Percentiles rank a stretch among this genome's conserved stretches.
phyloP scores from a whole-genome alignment of 306 rosid genomes.

The Cotoneaster glaucophyllus region DNA sequence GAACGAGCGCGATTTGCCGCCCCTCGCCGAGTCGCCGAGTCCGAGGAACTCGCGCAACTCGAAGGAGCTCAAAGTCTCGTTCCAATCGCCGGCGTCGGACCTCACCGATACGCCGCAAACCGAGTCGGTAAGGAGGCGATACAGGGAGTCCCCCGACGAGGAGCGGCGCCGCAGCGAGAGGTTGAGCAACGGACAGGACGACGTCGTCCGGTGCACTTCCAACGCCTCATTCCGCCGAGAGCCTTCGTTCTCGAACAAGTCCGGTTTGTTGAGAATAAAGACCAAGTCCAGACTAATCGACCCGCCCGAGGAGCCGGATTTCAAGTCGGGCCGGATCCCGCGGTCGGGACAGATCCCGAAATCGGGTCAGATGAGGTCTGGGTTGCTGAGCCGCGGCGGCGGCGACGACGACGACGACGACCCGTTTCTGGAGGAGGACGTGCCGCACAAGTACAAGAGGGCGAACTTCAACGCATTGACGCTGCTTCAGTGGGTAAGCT shows the following conservation, averaged over 20 bases:
- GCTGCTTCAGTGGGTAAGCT: conserved; percentile 62
- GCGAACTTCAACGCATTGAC: conserved; percentile 26
- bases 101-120: not conserved
- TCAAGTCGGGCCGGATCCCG: conserved; percentile 26
- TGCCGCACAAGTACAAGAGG: conserved; percentile 48
- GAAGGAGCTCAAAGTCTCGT: conserved; percentile 54
- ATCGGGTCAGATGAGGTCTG: conserved; percentile 63
- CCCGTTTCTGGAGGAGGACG: conserved; percentile 69
- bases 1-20: conserved; percentile 25
- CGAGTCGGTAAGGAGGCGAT: conserved; percentile 45
- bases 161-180: conserved; percentile 11
- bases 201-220: conserved; percentile 67
- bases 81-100: conserved; percentile 33
- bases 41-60: conserved; percentile 28
- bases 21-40: conserved; percentile 53
- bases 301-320: conserved; percentile 59
- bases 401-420: conserved; percentile 59
- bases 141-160: conserved; percentile 24
- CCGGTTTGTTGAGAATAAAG: conserved; percentile 39
- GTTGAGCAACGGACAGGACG: conserved; percentile 13
- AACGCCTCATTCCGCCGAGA: conserved; percentile 57
- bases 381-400: conserved; percentile 27
- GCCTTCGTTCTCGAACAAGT: conserved; percentile 37
- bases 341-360: conserved; percentile 36
- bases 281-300: conserved; percentile 69